Evolutionary conservation across 176 grass and related monocot species (phyloP).

Genomic region (Eragrostis nindensis): DNA sequence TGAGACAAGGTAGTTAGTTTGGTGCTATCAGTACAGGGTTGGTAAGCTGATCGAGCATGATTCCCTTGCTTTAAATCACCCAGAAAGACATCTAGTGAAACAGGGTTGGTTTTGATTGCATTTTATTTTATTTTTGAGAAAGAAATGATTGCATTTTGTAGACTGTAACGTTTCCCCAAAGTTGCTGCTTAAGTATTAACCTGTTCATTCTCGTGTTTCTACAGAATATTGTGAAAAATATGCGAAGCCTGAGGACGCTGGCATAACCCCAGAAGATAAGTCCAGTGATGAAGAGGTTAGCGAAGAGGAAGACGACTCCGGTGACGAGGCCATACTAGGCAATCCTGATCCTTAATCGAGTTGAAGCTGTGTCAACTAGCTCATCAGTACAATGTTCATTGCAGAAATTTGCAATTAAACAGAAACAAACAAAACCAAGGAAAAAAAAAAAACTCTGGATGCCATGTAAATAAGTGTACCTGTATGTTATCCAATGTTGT

Average conservation of each 20-base stretch:
- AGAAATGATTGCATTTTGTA: background rate
- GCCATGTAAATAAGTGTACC: constrained; percentile 68
- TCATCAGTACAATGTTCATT: constrained; percentile 48
- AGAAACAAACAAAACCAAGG: constrained; percentile 6
- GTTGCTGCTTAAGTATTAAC: constrained; percentile 2
- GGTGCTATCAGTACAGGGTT: background rate
- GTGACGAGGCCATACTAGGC: constrained; percentile 75
- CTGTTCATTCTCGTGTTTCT: constrained; percentile 4
- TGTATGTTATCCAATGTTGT: constrained; percentile 48
- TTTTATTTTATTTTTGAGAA: background rate
- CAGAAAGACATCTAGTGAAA: background rate
- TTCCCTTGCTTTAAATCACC: background rate
- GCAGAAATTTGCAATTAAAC: constrained; percentile 56
- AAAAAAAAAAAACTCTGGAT: constrained; percentile 41
- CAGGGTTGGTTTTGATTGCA: background rate
- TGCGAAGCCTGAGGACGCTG: constrained; percentile 74
- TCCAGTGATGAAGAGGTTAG: constrained; percentile 87
- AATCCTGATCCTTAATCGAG: constrained; percentile 73
- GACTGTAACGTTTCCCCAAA: background rate
- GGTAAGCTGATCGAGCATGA: background rate
- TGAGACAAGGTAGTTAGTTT: background rate
- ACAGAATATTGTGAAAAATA: constrained; percentile 85
- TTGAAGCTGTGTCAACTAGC: constrained; percentile 9
- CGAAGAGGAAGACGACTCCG: constrained; percentile 65
- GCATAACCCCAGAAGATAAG: constrained; percentile 67